Evolutionary conservation across 805 yeast species (phyloP).

Genomic region (Saturnispora hagleri): DNA sequence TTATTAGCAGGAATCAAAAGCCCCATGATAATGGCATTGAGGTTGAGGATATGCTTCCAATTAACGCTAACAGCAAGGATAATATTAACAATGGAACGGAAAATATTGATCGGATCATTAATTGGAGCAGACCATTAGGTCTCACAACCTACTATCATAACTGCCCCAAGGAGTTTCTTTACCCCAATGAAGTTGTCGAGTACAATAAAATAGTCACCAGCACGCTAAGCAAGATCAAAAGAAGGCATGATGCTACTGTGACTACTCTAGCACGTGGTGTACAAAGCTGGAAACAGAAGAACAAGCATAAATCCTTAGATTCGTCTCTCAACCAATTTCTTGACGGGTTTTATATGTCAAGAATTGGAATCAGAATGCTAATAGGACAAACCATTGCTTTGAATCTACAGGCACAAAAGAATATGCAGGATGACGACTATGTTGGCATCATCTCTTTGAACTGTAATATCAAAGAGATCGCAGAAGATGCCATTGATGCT

Average conservation of each 20-base stretch:
- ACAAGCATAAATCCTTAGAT: conserved; percentile 43
- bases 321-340: conserved; percentile 70
- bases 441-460: conserved; percentile 85
- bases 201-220: conserved; percentile 63
- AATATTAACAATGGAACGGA: background rate
- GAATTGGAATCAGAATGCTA: conserved; percentile 88
- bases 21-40: background rate
- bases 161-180: conserved; percentile 42
- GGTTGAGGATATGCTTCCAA: background rate
- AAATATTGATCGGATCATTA: conserved; percentile 7
- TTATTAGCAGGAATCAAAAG: conserved; percentile 19
- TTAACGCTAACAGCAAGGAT: background rate
- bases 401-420: conserved; percentile 22
- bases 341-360: conserved; percentile 80
- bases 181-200: conserved; percentile 67
- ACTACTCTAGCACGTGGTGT: conserved; percentile 90
- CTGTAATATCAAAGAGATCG: conserved; percentile 75
- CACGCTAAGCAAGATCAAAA: conserved; percentile 60
- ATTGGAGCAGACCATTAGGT: conserved; percentile 11
- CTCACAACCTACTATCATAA: conserved; percentile 28
- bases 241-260: conserved; percentile 86
- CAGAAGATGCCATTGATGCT: conserved; percentile 81
- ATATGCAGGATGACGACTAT: conserved; percentile 50
- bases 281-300: conserved; percentile 70
- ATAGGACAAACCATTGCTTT: conserved; percentile 92